Base-by-base conservation (phyloP, 192 early-diverging fungal genomes). In the Coemansia sp. region DNA sequence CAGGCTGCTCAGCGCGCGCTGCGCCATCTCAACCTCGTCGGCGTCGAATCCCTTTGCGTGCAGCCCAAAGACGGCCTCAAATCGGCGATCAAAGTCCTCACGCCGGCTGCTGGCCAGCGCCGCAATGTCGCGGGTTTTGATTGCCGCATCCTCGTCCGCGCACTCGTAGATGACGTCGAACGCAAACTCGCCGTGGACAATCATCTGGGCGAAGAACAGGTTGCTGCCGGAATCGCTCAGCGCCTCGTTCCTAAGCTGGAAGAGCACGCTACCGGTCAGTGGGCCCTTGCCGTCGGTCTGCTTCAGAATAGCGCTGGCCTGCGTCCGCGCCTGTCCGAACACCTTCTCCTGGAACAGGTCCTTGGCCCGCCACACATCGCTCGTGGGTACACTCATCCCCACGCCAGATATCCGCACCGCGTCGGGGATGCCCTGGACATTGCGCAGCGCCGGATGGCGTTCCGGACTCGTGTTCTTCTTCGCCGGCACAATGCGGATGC, bases 1-100 rank as follows among this genome's bases (percentile, higher is more conserved):
- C 52, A 97, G 70, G 59, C 92, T 94, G 53, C 88, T 88, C 27
- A 94, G 52, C 17, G 86, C 76, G 10, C 79, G 79, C 55, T 89
- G 78, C 3, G 85, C 94, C 67, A 94, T 88, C 14, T 79, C 62
- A 34, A 90, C 52, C 49, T 91, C 73, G 0, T 79, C 68, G 3
- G 58, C 38, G 35, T 36, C 32, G 15, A 67, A 93, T 14, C 85
- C 86, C 39, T 90, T 90, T 20, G 70, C 62, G 14, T 56, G 50
- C 11, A 96, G 72, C 7, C 77, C 68, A 66, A 92, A 93, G 0
- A 75, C 82, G 0, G 77, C 43, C 50, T 92, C 88, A 58, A 96
- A 96, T 17, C 85, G 74, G 19, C 62, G 7, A 50, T 92, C 87
- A 67, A 90, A 93, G 11, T 50, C 70, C 43, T 55, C 41, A 25